phyloP scores from a whole-genome alignment of 1,284 basidiomycete genomes.

The Hymenochaete sp. region DNA sequence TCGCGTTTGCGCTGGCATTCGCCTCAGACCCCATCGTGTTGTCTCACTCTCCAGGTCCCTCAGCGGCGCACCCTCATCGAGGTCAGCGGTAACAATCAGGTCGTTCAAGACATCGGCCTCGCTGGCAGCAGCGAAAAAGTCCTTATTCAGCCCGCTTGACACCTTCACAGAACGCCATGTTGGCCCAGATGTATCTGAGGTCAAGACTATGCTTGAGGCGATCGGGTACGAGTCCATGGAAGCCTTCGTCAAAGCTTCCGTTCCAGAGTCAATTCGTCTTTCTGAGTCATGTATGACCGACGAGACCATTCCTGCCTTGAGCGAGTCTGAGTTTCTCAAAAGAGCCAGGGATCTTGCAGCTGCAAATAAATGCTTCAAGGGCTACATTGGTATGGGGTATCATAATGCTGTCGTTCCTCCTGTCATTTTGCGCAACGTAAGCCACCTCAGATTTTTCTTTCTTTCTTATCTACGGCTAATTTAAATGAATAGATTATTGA shows the following conservation, averaged over 20 bases:
- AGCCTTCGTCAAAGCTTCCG: conserved; percentile 72
- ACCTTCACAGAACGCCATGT: conserved; percentile 84
- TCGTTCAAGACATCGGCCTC: not conserved
- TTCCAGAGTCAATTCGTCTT: conserved; percentile 75
- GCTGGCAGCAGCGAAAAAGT: conserved; percentile 22
- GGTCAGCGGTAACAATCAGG: too few relatives aligned
- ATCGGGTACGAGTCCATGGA: conserved; percentile 85
- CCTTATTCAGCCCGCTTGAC: conserved; percentile 75
- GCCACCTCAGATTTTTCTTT: conserved; percentile 23
- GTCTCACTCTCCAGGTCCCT: too few relatives aligned
- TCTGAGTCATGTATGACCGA: conserved; percentile 47
- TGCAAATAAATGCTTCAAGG: conserved; percentile 80
- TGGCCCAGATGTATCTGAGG: conserved; percentile 75
- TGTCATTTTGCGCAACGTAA: conserved; percentile 86
- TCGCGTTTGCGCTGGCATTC: too few relatives aligned
- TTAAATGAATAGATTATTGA: conserved; percentile 65
- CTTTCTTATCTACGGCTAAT: conserved; percentile 2
- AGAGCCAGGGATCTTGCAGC: conserved; percentile 71
- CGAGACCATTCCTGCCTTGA: conserved; percentile 62
- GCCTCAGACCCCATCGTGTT: too few relatives aligned
- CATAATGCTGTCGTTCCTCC: conserved; percentile 90
- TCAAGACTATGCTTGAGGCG: conserved; percentile 67
- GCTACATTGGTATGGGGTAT: conserved; percentile 98
- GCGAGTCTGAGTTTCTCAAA: conserved; percentile 78
- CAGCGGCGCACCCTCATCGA: too few relatives aligned